Conservation (phyloP, 2,329 filamentous ascomycete genomes). For the Sporothrix schenckii region DNA sequence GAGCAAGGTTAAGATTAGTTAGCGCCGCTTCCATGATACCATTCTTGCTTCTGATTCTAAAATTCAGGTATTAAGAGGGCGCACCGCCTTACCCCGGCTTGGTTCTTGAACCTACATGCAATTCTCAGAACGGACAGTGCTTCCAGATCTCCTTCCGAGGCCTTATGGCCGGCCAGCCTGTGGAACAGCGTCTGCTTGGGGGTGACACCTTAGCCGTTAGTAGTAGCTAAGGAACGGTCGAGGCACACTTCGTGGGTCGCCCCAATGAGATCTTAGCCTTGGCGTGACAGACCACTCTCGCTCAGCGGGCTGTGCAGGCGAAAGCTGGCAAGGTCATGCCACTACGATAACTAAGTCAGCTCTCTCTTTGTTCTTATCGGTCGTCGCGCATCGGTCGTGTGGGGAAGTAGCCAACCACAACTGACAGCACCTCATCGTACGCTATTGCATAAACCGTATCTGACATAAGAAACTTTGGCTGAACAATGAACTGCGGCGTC, state of each 20-base stretch:
- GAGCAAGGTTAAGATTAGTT: neutral
- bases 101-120: neutral
- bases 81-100: neutral
- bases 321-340: conserved; percentile 16
- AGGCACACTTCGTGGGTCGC: conserved; percentile 5
- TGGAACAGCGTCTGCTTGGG: conserved; percentile 5
- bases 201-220: conserved; percentile 12
- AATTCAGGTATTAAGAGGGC: neutral
- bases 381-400: conserved; percentile 6
- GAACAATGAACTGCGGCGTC: neutral
- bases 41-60: conserved; percentile 11
- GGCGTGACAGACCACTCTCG: neutral
- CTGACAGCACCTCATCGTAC: conserved; percentile 8
- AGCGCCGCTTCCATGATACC: neutral
- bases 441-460: neutral
- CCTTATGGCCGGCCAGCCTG: neutral
- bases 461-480: neutral
- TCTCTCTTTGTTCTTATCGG: conserved; percentile 11
- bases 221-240: conserved; percentile 9
- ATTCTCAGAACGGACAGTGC: neutral
- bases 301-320: neutral
- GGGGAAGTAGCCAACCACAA: conserved; percentile 19
- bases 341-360: conserved; percentile 19
- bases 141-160: neutral
- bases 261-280: conserved; percentile 8